Evolutionary conservation across 345 rosid genomes (phyloP).

Genomic region (Draba incana): DNA sequence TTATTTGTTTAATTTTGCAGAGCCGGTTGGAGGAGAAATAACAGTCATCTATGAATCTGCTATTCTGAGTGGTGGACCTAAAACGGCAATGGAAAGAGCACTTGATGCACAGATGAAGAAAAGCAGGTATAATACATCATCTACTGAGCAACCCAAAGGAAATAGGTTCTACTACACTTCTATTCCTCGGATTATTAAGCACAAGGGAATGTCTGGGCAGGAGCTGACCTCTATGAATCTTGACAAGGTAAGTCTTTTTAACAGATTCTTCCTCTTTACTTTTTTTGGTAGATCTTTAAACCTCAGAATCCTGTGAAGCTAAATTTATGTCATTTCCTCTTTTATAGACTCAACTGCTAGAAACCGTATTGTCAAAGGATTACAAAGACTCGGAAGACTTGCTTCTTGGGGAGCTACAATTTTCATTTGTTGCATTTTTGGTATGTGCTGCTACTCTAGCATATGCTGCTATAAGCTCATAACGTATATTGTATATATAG

Average conservation of each 20-base stretch:
- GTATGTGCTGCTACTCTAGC: conserved; percentile 45
- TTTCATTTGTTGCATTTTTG: conserved; percentile 88
- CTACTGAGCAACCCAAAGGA: conserved; percentile 47
- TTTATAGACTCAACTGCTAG: conserved; percentile 67
- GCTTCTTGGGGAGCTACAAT: conserved; percentile 89
- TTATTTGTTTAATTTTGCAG: conserved; percentile 45
- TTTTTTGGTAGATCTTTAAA: conserved; percentile 3
- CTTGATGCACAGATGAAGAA: conserved; percentile 69
- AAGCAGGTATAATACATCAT: conserved; percentile 50
- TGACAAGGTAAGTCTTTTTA: conserved; percentile 65
- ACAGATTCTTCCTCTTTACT: neutral
- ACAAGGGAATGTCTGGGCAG: conserved; percentile 61
- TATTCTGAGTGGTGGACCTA: conserved; percentile 48
- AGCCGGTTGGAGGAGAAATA: conserved; percentile 93
- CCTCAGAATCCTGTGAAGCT: conserved; percentile 9
- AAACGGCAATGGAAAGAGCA: conserved; percentile 64
- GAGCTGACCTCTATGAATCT: conserved; percentile 87
- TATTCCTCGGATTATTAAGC: conserved; percentile 72
- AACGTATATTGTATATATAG: neutral
- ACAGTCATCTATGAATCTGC: conserved; percentile 66
- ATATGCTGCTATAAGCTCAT: neutral
- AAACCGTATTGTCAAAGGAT: conserved; percentile 58
- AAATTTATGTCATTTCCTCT: conserved; percentile 2
- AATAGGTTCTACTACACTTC: conserved; percentile 78
- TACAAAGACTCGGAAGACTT: conserved; percentile 75